A percentile compares a stretch with the other conserved stretches of the same genome.
Evolutionary conservation across 2,329 filamentous ascomycete species (phyloP).

Genomic region (Aphanoascus verrucosus): DNA sequence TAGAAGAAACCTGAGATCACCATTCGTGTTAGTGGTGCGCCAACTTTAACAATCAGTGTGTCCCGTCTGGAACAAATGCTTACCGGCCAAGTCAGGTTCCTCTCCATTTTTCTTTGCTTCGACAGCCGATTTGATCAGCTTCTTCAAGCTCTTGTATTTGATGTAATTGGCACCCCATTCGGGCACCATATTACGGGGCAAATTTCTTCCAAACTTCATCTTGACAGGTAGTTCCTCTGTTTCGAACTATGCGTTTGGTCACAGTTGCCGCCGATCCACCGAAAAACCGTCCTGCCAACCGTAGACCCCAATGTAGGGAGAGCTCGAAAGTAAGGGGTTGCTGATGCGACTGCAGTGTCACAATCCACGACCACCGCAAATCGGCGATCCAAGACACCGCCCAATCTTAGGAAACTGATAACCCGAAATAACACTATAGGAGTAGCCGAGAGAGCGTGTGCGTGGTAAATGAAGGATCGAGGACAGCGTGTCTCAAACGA

Average conservation of each 20-base stretch:
- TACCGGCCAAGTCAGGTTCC: slow-evolving; percentile 83
- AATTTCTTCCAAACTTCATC: slow-evolving; percentile 44
- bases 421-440: background rate
- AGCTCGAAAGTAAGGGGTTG: too few species aligned
- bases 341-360: too few species aligned
- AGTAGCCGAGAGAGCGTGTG: background rate
- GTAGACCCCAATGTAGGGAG: background rate
- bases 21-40: background rate
- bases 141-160: slow-evolving; percentile 59
- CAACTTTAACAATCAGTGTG: slow-evolving; percentile 18
- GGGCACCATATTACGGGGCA: slow-evolving; percentile 41
- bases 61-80: slow-evolving; percentile 32
- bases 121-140: slow-evolving; percentile 73
- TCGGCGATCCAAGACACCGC: background rate
- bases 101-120: slow-evolving; percentile 57
- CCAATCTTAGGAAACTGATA: background rate
- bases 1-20: slow-evolving; percentile 80
- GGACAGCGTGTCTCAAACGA: slow-evolving; percentile 2
- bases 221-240: slow-evolving; percentile 14
- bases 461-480: background rate
- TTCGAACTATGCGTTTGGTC: background rate
- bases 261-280: background rate
- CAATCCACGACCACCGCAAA: background rate
- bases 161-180: slow-evolving; percentile 43
- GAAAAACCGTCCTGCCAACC: background rate